phyloP scores from a whole-genome alignment of 768 basidiomycete genomes.

The Antrodiella citrinella region DNA sequence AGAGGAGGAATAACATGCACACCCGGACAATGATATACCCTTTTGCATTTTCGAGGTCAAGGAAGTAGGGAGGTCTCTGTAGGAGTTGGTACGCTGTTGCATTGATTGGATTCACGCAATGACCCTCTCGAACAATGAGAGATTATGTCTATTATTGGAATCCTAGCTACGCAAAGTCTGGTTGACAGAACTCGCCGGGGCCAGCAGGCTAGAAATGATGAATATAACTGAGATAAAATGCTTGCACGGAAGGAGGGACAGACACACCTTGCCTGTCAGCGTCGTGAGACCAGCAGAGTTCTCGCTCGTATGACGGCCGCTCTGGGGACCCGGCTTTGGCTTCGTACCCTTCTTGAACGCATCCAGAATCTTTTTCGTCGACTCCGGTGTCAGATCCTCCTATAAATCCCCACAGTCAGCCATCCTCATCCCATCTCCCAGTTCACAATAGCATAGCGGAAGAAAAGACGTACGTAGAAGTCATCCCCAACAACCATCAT shows the following conservation, averaged over 20 bases:
- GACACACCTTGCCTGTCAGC: slow-evolving; percentile 59
- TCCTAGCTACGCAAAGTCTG: slow-evolving; percentile 55
- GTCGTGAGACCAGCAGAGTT: slow-evolving; percentile 89
- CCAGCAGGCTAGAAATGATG: slow-evolving; percentile 69
- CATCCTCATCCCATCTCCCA: background rate
- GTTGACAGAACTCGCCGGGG: slow-evolving; percentile 81
- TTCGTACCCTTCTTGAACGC: slow-evolving; percentile 75
- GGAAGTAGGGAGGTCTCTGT: too few species aligned
- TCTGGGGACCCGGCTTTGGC: slow-evolving; percentile 92
- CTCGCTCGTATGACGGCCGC: slow-evolving; percentile 79
- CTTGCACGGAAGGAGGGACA: slow-evolving; percentile 2
- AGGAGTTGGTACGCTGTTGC: too few species aligned
- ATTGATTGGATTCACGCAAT: too few species aligned
- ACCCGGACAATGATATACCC: too few species aligned
- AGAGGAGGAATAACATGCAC: too few species aligned
- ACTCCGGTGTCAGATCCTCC: slow-evolving; percentile 78
- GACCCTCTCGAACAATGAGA: background rate
- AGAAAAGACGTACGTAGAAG: slow-evolving; percentile 67
- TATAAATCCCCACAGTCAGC: slow-evolving; percentile 22
- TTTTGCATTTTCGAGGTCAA: too few species aligned
- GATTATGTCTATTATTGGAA: slow-evolving; percentile 6
- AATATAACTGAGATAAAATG: background rate
- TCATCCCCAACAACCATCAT: slow-evolving; percentile 97
- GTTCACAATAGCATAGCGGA: slow-evolving; percentile 9
- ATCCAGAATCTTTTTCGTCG: slow-evolving; percentile 73